phyloP scores from a whole-genome alignment of 148 eudicot species.

The Beta vulgaris region DNA sequence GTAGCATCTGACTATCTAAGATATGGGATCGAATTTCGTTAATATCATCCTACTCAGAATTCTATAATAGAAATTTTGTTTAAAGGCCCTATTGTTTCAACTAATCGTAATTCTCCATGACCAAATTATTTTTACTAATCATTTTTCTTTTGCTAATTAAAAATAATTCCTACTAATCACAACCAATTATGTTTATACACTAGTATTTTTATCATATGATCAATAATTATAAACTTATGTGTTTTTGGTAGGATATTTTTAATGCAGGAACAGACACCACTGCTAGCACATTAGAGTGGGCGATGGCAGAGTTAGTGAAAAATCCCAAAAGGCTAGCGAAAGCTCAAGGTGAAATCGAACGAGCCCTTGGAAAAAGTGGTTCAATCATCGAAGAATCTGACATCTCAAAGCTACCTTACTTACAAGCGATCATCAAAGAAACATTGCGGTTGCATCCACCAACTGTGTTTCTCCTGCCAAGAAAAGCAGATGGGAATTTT shows the following conservation, averaged over 20 bases:
- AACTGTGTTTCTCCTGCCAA: constrained; percentile 53
- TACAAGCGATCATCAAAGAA: constrained; percentile 61
- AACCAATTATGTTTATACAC: too few species aligned
- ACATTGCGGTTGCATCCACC: constrained; percentile 59
- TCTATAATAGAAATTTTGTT: too few species aligned
- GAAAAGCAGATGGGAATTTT: constrained; percentile 46
- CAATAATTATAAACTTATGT: not conserved
- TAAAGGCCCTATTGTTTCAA: too few species aligned
- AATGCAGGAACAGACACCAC: constrained; percentile 32
- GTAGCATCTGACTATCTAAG: too few species aligned
- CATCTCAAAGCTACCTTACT: constrained; percentile 52
- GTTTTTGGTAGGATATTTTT: constrained; percentile 24
- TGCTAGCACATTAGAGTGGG: constrained; percentile 31
- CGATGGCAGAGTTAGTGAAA: constrained; percentile 26
- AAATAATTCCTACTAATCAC: too few species aligned
- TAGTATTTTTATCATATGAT: too few species aligned
- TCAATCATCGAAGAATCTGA: constrained; percentile 23
- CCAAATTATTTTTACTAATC: too few species aligned
- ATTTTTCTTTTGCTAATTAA: too few species aligned
- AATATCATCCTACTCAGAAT: too few species aligned
- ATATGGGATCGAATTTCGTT: too few species aligned
- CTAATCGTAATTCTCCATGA: too few species aligned
- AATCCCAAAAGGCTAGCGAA: constrained; percentile 4
- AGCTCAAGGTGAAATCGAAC: constrained; percentile 26
- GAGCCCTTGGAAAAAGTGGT: constrained; percentile 18